Conservation (phyloP, 208 protist genomes). For the Leptomonas pyrrhocoris region DNA sequence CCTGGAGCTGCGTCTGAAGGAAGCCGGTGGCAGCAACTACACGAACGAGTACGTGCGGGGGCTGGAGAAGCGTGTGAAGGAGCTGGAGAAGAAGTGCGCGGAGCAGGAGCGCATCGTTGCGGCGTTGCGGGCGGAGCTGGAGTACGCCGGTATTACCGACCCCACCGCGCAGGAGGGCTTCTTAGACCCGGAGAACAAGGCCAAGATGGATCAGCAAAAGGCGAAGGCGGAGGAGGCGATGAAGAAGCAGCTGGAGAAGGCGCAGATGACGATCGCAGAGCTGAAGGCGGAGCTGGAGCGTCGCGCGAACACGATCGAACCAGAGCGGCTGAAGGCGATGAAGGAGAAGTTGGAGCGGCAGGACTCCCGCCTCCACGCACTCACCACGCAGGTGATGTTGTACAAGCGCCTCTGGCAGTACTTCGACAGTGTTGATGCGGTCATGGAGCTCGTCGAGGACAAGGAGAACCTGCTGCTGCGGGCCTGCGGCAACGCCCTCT, state of each 20-base stretch:
- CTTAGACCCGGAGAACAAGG: slow-evolving; percentile 15
- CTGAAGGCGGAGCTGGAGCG: slow-evolving; percentile 53
- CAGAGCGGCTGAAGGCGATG: slow-evolving; percentile 35
- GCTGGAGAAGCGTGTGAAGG: slow-evolving; percentile 36
- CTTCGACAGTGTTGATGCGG: slow-evolving; percentile 4
- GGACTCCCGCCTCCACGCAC: slow-evolving; percentile 8
- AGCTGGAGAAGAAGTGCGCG: slow-evolving; percentile 56
- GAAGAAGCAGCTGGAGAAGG: slow-evolving; percentile 41
- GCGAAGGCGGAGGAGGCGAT: slow-evolving; percentile 34
- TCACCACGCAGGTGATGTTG: slow-evolving; percentile 15
- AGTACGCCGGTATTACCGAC: slow-evolving; percentile 46
- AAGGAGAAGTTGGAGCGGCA: slow-evolving; percentile 35
- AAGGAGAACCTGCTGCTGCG: slow-evolving; percentile 33
- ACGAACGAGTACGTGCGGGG: slow-evolving; percentile 71
- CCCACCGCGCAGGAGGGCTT: slow-evolving; percentile 39
- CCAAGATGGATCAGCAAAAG: slow-evolving; percentile 26
- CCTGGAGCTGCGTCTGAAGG: slow-evolving; percentile 60
- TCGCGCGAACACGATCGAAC: slow-evolving; percentile 20
- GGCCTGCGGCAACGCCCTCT: slow-evolving; percentile 22
- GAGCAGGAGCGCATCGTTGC: slow-evolving; percentile 66
- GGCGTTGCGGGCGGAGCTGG: slow-evolving; percentile 48
- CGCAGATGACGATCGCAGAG: slow-evolving; percentile 41
- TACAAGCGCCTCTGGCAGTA: slow-evolving; percentile 24
- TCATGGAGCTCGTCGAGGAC: slow-evolving; percentile 26
- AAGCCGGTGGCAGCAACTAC: slow-evolving; percentile 63